These are phyloP conservation scores for Typha latifolia DNA, from an alignment of 176 grass and related monocot genomes.

Conservation along the genomic window DNA sequence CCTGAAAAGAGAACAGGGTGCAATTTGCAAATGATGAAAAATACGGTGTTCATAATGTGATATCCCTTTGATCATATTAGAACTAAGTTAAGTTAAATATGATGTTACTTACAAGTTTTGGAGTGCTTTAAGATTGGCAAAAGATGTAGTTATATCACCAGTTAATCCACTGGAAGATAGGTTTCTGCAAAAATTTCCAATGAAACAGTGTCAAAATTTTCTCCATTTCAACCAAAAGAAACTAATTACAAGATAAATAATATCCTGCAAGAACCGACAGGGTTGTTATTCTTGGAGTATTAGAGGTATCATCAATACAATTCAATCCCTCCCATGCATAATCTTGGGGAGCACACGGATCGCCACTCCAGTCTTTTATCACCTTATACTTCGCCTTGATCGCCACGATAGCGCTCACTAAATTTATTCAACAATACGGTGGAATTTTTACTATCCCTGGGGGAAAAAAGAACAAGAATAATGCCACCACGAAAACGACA, in stretches of 20 bases:
- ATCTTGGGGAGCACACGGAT: conserved; percentile 44
- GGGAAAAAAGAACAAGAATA: neutral
- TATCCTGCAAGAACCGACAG: conserved; percentile 20
- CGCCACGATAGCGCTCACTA: conserved; percentile 35
- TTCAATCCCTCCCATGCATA: conserved; percentile 37
- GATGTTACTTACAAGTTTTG: conserved; percentile 25
- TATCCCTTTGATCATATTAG: neutral
- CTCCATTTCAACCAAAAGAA: too few relatives aligned
- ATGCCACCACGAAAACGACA: too few relatives aligned
- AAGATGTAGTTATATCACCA: conserved; percentile 21
- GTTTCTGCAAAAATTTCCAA: conserved; percentile 24
- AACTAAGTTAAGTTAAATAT: neutral
- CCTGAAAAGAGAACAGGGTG: conserved; percentile 20
- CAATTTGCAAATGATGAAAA: too few relatives aligned
- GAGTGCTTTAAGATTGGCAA: conserved; percentile 34
- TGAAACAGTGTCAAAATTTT: too few relatives aligned
- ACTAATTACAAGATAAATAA: too few relatives aligned
- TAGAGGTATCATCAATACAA: conserved; percentile 26
- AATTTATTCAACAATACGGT: neutral
- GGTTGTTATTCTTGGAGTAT: conserved; percentile 28
- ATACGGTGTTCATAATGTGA: too few relatives aligned
- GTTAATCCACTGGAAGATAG: conserved; percentile 29
- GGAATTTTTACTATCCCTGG: neutral
- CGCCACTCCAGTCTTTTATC: conserved; percentile 48
- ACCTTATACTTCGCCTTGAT: conserved; percentile 35